phyloP scores from a whole-genome alignment of 768 basidiomycete genomes.

The Amanita jacksonii region DNA sequence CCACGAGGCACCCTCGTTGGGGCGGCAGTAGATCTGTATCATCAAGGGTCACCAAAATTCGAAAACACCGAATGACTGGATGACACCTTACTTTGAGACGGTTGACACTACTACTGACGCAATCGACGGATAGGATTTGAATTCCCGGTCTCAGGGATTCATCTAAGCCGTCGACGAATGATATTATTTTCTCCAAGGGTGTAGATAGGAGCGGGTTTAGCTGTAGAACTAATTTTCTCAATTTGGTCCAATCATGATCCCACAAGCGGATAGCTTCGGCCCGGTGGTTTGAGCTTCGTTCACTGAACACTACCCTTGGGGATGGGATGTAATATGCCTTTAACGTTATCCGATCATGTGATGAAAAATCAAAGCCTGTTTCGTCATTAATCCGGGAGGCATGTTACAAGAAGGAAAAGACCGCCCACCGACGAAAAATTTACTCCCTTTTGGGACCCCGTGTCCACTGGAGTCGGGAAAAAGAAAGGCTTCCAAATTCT shows the following conservation, averaged over 20 bases:
- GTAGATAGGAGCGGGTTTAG: conserved; percentile 18
- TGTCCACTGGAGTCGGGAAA: conserved; percentile 14
- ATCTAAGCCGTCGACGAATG: conserved; percentile 18
- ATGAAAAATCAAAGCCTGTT: conserved; percentile 22
- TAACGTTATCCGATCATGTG: conserved; percentile 17
- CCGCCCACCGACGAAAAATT: conserved; percentile 23
- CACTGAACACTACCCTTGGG: conserved; percentile 7
- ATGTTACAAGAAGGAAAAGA: neutral
- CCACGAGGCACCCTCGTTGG: conserved; percentile 20
- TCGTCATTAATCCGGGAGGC: neutral
- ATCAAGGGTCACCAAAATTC: neutral
- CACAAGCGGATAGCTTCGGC: conserved; percentile 13
- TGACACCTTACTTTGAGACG: conserved; percentile 22
- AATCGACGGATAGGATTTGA: conserved; percentile 22
- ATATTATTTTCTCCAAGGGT: conserved; percentile 19
- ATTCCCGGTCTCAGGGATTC: conserved; percentile 16
- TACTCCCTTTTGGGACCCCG: conserved; percentile 15
- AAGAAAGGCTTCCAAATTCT: conserved; percentile 19
- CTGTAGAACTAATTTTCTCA: conserved; percentile 15
- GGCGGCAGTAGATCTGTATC: conserved; percentile 21
- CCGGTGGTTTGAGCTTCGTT: conserved; percentile 4
- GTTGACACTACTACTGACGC: conserved; percentile 17
- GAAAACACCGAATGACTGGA: neutral
- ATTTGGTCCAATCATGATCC: conserved; percentile 17
- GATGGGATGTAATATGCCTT: conserved; percentile 24